phyloP scores from a whole-genome alignment of 192 early-diverging fungal species.

The Coemansia sp. region DNA sequence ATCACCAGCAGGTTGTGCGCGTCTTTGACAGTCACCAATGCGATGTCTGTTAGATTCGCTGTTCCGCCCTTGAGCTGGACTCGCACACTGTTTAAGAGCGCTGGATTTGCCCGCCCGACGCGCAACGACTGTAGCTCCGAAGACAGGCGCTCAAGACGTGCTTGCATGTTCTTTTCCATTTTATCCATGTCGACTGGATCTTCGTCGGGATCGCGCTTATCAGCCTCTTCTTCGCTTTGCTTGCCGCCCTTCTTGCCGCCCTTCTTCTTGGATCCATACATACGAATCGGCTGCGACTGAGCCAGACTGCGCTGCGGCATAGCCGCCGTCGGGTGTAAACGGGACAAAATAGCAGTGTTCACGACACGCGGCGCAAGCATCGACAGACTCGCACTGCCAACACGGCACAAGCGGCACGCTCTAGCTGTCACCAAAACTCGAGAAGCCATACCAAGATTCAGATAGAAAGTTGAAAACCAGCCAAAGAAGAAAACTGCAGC shows the following conservation, averaged over 20 bases:
- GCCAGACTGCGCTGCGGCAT: not conserved
- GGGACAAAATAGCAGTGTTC: not conserved
- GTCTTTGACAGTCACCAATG: conserved; percentile 80
- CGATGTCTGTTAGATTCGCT: conserved; percentile 63
- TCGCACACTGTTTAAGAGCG: conserved; percentile 69
- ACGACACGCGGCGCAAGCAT: not conserved
- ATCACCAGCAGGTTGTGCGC: conserved; percentile 78
- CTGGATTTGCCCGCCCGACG: conserved; percentile 74
- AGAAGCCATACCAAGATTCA: not conserved
- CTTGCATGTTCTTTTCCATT: conserved; percentile 60
- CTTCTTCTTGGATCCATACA: conserved; percentile 50
- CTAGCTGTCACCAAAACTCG: not conserved
- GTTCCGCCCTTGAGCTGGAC: conserved; percentile 61
- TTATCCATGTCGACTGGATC: conserved; percentile 61
- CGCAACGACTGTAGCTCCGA: conserved; percentile 65
- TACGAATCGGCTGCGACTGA: conserved; percentile 16
- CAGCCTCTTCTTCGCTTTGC: conserved; percentile 29
- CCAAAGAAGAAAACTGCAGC: not conserved
- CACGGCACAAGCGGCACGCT: not conserved
- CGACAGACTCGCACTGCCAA: not conserved
- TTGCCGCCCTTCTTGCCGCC: conserved; percentile 26
- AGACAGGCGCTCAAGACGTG: conserved; percentile 61
- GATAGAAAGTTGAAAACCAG: conserved; percentile 1
- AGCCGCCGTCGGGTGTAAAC: not conserved
- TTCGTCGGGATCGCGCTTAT: conserved; percentile 26